Conservation (phyloP, 1,284 basidiomycete genomes). For the Pseudozyma sp. region DNA sequence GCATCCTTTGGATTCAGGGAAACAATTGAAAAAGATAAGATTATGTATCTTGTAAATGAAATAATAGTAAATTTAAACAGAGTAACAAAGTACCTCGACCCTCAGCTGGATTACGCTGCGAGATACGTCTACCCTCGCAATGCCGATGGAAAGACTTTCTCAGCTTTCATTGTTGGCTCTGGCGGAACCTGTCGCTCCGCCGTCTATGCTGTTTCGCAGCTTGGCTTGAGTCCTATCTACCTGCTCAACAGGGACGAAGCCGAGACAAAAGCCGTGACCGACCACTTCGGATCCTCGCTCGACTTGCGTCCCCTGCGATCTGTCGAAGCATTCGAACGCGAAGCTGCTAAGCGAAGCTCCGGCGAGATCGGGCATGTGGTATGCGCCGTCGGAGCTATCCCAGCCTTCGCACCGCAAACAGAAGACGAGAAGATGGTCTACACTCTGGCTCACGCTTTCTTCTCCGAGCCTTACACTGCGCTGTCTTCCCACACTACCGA, state of each 20-base stretch:
- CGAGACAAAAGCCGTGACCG: slow-evolving; percentile 47
- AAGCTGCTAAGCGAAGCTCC: slow-evolving; percentile 21
- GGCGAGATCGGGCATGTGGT: slow-evolving; percentile 51
- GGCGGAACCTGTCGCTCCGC: slow-evolving; percentile 54
- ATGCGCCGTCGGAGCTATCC: slow-evolving; percentile 64
- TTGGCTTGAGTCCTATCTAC: slow-evolving; percentile 50
- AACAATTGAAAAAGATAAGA: no score
- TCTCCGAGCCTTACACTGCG: slow-evolving; percentile 31
- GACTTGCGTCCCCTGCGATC: slow-evolving; percentile 45
- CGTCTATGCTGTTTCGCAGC: slow-evolving; percentile 48
- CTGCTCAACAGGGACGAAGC: slow-evolving; percentile 48
- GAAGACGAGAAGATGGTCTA: slow-evolving; percentile 66
- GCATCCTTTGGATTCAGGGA: no score
- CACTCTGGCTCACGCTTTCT: slow-evolving; percentile 52
- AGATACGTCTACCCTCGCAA: slow-evolving; percentile 33
- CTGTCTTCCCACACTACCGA: background rate
- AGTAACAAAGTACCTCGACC: slow-evolving; percentile 35
- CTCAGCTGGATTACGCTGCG: slow-evolving; percentile 17
- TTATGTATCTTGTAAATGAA: no score
- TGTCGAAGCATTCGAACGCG: slow-evolving; percentile 33
- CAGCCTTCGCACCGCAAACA: slow-evolving; percentile 59
- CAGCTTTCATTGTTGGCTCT: slow-evolving; percentile 57
- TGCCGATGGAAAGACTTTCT: slow-evolving; percentile 31
- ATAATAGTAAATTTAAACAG: no score
- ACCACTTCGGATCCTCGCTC: slow-evolving; percentile 43